phyloP scores from a whole-genome alignment of 805 yeast genomes.

The Candida methanosorbosa region DNA sequence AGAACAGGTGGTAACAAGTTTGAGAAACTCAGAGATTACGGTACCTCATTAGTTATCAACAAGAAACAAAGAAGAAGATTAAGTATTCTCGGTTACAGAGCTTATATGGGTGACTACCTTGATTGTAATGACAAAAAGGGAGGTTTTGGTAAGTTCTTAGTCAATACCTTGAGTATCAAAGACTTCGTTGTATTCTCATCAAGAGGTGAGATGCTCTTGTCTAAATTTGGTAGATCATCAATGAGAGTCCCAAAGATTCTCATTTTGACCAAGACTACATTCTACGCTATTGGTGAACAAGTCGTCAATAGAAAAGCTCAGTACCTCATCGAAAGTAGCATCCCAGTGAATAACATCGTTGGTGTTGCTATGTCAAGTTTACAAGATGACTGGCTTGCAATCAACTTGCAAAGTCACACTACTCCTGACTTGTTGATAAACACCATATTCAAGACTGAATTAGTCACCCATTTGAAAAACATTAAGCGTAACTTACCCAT shows the following conservation, averaged over 20 bases:
- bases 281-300: constrained; percentile 68
- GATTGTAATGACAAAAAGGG: constrained; percentile 68
- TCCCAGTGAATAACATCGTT: constrained; percentile 51
- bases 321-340: constrained; percentile 53
- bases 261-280: constrained; percentile 50
- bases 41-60: constrained; percentile 59
- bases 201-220: constrained; percentile 69
- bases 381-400: constrained; percentile 91
- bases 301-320: constrained; percentile 46
- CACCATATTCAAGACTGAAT: constrained; percentile 82
- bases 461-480: constrained; percentile 64
- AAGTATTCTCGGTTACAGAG: constrained; percentile 80
- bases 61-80: constrained; percentile 85
- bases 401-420: constrained; percentile 43
- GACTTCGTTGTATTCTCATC: constrained; percentile 71
- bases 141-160: constrained; percentile 68
- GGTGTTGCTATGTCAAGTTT: constrained; percentile 61
- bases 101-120: constrained; percentile 91
- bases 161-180: constrained; percentile 57
- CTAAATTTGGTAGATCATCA: constrained; percentile 92
- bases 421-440: constrained; percentile 77
- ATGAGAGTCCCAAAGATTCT: constrained; percentile 66
- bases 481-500: constrained; percentile 51
- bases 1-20: constrained; percentile 73
- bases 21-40: constrained; percentile 80